Percentiles rank a stretch among this genome's conserved stretches.
Conservation (phyloP, 2,329 filamentous ascomycete genomes). For the Parastagonospora nodorum region DNA sequence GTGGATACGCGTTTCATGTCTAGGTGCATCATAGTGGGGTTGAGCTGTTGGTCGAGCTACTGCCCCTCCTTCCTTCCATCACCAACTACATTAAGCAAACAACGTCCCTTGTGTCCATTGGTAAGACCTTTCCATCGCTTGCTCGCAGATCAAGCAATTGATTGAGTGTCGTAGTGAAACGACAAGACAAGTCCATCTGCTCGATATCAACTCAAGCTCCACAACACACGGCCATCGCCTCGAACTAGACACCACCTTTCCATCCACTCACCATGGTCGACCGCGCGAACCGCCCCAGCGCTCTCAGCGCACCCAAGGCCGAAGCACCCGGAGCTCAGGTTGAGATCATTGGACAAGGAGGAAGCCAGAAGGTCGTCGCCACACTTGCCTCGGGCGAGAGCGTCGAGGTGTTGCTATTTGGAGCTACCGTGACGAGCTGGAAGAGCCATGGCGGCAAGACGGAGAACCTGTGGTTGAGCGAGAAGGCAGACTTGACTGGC, state of each 20-base stretch:
- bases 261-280: slow-evolving; percentile 67
- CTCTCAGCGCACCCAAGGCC: slow-evolving; percentile 64
- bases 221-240: slow-evolving; percentile 7
- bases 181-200: not conserved
- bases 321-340: slow-evolving; percentile 70
- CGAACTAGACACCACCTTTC: slow-evolving; percentile 4
- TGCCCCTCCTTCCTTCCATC: slow-evolving; percentile 24
- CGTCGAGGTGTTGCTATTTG: slow-evolving; percentile 83
- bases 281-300: slow-evolving; percentile 80
- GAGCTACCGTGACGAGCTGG: slow-evolving; percentile 93
- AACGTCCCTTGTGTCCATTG: slow-evolving; percentile 12
- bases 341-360: slow-evolving; percentile 74
- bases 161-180: not conserved
- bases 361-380: slow-evolving; percentile 75
- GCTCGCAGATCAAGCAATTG: not conserved
- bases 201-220: not conserved
- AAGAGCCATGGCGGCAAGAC: slow-evolving; percentile 73
- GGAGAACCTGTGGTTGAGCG: slow-evolving; percentile 87
- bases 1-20: slow-evolving; percentile 8
- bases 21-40: slow-evolving; percentile 27
- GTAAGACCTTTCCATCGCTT: slow-evolving; percentile 9
- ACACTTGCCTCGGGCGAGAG: slow-evolving; percentile 84
- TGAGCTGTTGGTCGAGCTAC: slow-evolving; percentile 16
- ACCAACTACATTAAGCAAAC: slow-evolving; percentile 18
- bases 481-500: slow-evolving; percentile 80